These are phyloP conservation scores for Auxenochlorella pyrenoidosa DNA, from an alignment of 139 green algal genomes.

Conservation along the genomic window DNA sequence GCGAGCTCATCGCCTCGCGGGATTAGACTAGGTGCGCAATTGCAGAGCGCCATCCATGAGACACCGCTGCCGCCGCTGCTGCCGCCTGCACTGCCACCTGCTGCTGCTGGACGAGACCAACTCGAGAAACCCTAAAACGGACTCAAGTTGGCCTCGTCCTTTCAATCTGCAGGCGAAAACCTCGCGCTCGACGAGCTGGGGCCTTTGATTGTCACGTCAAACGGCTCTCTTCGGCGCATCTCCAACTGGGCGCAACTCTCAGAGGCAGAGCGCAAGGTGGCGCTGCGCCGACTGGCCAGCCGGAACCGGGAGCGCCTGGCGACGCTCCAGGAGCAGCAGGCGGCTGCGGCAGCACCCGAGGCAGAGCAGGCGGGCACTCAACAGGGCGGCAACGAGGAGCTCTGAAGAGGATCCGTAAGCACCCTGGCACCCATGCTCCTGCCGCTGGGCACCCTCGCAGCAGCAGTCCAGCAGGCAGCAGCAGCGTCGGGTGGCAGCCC, in stretches of 20 bases:
- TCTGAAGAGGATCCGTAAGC: background rate
- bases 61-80: background rate
- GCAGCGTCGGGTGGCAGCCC: background rate
- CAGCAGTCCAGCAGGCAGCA: background rate
- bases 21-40: background rate
- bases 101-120: too few species aligned
- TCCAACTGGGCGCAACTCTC: slow-evolving; percentile 5
- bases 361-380: background rate
- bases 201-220: background rate
- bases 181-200: slow-evolving; percentile 23
- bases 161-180: background rate
- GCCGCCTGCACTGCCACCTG: background rate
- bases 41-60: background rate
- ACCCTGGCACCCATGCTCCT: slow-evolving; percentile 9
- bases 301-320: slow-evolving; percentile 11
- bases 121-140: too few species aligned
- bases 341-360: background rate
- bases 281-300: background rate
- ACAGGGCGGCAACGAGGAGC: background rate
- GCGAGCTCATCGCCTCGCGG: background rate
- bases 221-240: slow-evolving; percentile 1
- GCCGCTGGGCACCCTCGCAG: background rate
- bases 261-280: background rate
- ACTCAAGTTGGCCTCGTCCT: background rate
- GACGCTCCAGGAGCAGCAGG: slow-evolving; percentile 21